Percentiles rank a stretch among this genome's conserved stretches.
Conservation (phyloP, 352 stramenopile species). For the Ophiocytium majus region DNA sequence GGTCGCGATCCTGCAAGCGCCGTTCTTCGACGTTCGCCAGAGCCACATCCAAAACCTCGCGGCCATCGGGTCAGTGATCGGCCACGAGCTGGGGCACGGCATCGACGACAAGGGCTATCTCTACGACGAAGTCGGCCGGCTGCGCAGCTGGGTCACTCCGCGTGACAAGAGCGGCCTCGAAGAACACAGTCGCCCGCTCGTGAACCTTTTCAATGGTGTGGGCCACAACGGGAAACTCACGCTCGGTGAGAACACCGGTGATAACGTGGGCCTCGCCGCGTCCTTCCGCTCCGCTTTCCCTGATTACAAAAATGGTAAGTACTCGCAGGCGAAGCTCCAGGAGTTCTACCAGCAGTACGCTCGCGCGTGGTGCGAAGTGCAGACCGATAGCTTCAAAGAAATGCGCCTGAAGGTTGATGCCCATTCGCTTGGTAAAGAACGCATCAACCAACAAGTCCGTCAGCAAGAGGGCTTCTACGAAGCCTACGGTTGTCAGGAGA, state of each 20-base stretch:
- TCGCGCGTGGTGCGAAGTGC: not conserved
- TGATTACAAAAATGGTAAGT: not conserved
- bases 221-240: not conserved
- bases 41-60: not conserved
- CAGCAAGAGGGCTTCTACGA: not conserved
- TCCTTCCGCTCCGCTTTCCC: not conserved
- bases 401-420: not conserved
- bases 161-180: not conserved
- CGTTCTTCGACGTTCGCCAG: not conserved
- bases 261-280: not conserved
- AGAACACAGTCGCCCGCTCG: not conserved
- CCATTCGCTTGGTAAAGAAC: not conserved
- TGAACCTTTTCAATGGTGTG: not conserved
- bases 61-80: not conserved
- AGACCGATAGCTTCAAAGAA: not conserved
- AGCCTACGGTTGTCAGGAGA: not conserved
- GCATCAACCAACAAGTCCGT: not conserved
- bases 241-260: not conserved
- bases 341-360: not conserved
- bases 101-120: not conserved
- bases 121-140: not conserved
- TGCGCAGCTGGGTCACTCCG: not conserved
- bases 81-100: not conserved
- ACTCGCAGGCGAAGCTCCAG: not conserved
- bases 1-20: not conserved